Conservation (phyloP, 1,284 basidiomycete genomes). For the Volvariella volvacea region DNA sequence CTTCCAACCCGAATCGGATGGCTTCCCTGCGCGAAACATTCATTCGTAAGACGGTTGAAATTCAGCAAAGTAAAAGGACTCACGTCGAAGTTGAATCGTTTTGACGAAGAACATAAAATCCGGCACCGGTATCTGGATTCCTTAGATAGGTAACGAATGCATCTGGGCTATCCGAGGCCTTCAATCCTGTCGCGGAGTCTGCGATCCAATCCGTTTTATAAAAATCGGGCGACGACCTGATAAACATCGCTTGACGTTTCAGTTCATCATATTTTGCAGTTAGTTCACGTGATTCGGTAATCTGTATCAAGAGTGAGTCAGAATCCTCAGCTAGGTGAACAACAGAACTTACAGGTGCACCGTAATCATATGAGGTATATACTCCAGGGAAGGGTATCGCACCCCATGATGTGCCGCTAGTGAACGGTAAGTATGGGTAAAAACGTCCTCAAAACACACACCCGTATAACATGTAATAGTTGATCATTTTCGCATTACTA, state of each 20-base stretch:
- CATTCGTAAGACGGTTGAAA: background rate
- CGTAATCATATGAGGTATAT: slow-evolving; percentile 69
- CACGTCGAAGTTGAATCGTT: slow-evolving; percentile 59
- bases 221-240: slow-evolving; percentile 69
- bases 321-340: background rate
- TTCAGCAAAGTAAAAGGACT: slow-evolving; percentile 16
- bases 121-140: slow-evolving; percentile 58
- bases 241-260: slow-evolving; percentile 68
- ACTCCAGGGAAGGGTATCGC: slow-evolving; percentile 58
- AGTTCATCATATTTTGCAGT: slow-evolving; percentile 67
- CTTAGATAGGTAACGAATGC: slow-evolving; percentile 57
- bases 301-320: slow-evolving; percentile 21
- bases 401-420: slow-evolving; percentile 75
- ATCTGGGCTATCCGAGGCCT: slow-evolving; percentile 38
- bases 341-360: slow-evolving; percentile 35
- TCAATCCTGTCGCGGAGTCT: slow-evolving; percentile 46
- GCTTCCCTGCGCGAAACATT: slow-evolving; percentile 31
- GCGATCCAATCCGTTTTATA: slow-evolving; percentile 72
- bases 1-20: slow-evolving; percentile 48
- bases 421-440: background rate
- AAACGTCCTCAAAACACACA: slow-evolving; percentile 18
- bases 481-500: slow-evolving; percentile 69
- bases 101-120: slow-evolving; percentile 71
- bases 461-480: slow-evolving; percentile 78
- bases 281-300: slow-evolving; percentile 64